phyloP scores from a whole-genome alignment of 1,139 yeast genomes.

The Nakaseomyces bracarensis region DNA sequence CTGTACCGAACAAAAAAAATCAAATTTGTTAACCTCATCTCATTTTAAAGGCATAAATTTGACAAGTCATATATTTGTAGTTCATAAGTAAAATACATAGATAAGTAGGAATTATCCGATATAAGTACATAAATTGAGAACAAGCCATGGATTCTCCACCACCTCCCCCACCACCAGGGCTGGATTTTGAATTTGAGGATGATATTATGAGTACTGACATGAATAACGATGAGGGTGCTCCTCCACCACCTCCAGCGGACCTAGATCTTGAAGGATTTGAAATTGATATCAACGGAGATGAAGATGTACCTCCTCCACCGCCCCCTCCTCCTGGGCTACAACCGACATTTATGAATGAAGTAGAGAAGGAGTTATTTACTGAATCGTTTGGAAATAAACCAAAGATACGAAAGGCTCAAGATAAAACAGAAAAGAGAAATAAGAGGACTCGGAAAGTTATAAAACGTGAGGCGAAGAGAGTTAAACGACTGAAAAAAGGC shows the following conservation, averaged over 20 bases:
- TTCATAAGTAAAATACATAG: no score
- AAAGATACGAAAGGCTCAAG: conserved; percentile 2
- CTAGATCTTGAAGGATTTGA: neutral
- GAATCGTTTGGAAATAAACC: conserved; percentile 2
- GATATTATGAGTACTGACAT: neutral
- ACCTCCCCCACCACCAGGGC: conserved; percentile 14
- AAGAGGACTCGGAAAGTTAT: conserved; percentile 8
- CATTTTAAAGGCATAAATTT: no score
- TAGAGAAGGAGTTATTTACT: conserved; percentile 1
- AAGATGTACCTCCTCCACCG: conserved; percentile 10
- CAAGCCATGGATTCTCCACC: conserved; percentile 5
- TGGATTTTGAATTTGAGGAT: conserved; percentile 14
- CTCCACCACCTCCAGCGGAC: conserved; percentile 9
- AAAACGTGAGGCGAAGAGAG: conserved; percentile 22
- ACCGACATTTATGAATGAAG: neutral
- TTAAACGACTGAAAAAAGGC: conserved; percentile 33
- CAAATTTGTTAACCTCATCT: no score
- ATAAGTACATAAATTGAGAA: no score
- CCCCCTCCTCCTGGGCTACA: conserved; percentile 8
- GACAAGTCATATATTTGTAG: no score
- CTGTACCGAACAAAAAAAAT: no score
- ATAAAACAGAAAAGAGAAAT: neutral
- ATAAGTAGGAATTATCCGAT: no score
- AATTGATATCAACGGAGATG: conserved; percentile 1
- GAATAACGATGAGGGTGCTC: neutral